Percentiles rank a stretch among this genome's conserved stretches.
Evolutionary conservation across 2,329 filamentous ascomycete species (phyloP).

Genomic region (Fusarium napiforme): DNA sequence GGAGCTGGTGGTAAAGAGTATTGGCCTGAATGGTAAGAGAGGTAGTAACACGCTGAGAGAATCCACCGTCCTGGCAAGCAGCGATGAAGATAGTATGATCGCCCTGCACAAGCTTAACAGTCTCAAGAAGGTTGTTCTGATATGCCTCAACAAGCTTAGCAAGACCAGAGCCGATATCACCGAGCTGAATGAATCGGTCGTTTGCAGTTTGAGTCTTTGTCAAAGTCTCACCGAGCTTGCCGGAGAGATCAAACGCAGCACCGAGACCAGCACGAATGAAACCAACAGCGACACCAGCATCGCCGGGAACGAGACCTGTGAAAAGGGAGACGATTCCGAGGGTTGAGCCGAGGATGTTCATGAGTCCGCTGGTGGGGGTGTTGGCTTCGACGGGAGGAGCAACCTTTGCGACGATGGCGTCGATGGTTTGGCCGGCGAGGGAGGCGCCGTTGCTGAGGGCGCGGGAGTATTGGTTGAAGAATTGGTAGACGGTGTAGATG

Average conservation of each 20-base stretch:
- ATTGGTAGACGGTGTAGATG: constrained; percentile 27
- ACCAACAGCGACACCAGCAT: not conserved
- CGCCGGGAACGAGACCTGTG: not conserved
- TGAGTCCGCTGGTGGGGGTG: not conserved
- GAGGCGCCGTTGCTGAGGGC: constrained; percentile 20
- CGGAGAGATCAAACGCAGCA: constrained; percentile 9
- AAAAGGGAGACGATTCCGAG: constrained; percentile 4
- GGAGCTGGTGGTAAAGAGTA: constrained; percentile 12
- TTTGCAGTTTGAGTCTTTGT: constrained; percentile 2
- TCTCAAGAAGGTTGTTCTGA: constrained; percentile 17
- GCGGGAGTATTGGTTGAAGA: constrained; percentile 23
- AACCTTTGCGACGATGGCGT: constrained; percentile 14
- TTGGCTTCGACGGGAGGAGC: constrained; percentile 17
- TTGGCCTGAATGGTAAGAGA: constrained; percentile 21
- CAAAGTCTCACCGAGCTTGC: constrained; percentile 12
- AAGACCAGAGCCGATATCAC: not conserved
- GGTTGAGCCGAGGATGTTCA: not conserved
- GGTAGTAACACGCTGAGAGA: constrained; percentile 23
- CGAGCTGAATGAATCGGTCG: constrained; percentile 8
- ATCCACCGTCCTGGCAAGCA: constrained; percentile 8
- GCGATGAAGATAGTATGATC: constrained; percentile 7
- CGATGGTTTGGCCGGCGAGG: constrained; percentile 20
- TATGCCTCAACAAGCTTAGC: constrained; percentile 13
- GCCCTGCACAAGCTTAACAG: constrained; percentile 18
- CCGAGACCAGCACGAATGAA: not conserved